A percentile compares a stretch with the other conserved stretches of the same genome.
These are phyloP conservation scores for Serendipita sp. DNA, from an alignment of 768 basidiomycete species.

Conservation along the genomic window DNA sequence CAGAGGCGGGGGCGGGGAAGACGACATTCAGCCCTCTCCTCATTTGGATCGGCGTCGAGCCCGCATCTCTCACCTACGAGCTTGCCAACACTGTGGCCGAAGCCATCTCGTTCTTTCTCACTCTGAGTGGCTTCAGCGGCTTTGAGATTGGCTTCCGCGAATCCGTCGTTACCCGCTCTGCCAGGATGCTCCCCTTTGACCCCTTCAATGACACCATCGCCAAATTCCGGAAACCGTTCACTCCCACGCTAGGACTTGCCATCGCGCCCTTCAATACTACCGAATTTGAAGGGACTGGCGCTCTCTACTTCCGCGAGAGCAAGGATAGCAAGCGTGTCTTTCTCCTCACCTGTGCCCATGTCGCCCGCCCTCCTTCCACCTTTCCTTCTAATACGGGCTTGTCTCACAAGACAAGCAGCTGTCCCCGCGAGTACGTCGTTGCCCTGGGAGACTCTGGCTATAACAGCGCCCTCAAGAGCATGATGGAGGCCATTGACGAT, in stretches of 20 bases:
- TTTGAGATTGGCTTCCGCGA: conserved; percentile 19
- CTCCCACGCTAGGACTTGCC: conserved; percentile 22
- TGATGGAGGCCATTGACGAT: conserved; percentile 17
- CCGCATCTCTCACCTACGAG: conserved; percentile 16
- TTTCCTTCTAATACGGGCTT: conserved; percentile 15
- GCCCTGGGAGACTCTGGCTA: conserved; percentile 19
- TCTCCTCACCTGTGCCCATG: conserved; percentile 23
- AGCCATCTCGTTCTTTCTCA: conserved; percentile 13
- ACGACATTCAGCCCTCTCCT: conserved; percentile 14
- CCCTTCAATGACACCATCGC: conserved; percentile 16
- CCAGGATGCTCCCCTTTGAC: conserved; percentile 18
- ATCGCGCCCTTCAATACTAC: conserved; percentile 22
- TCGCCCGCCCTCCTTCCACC: conserved; percentile 20
- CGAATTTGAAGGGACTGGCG: conserved; percentile 24
- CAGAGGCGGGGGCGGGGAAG: conserved; percentile 14
- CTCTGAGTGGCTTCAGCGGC: conserved; percentile 13
- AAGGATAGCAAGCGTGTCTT: conserved; percentile 16
- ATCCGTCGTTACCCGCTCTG: conserved; percentile 15
- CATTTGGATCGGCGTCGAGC: conserved; percentile 17
- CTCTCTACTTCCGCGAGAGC: conserved; percentile 20
- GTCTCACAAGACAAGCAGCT: conserved; percentile 13
- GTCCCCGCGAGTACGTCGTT: conserved; percentile 21
- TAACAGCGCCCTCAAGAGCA: conserved; percentile 17
- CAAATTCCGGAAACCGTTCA: conserved; percentile 21
- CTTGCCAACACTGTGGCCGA: conserved; percentile 14